A percentile compares a stretch with the other conserved stretches of the same genome.
Evolutionary conservation across 768 basidiomycete species (phyloP).

Genomic region (Tulasnella calospora): DNA sequence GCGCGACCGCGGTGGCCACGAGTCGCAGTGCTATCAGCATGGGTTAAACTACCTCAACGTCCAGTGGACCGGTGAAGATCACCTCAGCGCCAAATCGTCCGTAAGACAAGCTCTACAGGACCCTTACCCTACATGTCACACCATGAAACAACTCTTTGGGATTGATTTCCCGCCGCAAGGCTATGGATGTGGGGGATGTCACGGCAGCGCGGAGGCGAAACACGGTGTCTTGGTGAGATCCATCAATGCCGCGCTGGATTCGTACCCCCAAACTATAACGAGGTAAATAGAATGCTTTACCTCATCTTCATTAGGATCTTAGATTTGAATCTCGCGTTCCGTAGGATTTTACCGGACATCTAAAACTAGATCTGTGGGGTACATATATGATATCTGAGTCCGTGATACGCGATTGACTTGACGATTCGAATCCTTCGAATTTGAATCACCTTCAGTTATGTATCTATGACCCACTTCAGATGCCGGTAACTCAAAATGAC

Average conservation of each 20-base stretch:
- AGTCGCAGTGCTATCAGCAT: not conserved
- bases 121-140: not conserved
- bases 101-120: not conserved
- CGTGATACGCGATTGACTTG: too few species aligned
- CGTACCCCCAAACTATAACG: not conserved
- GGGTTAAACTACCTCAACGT: not conserved
- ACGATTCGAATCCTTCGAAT: too few species aligned
- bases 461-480: too few species aligned
- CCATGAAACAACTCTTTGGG: not conserved
- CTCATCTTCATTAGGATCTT: too few species aligned
- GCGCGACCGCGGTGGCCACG: not conserved
- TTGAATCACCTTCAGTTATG: too few species aligned
- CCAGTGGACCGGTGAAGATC: too few species aligned
- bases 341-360: too few species aligned
- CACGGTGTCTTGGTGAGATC: not conserved
- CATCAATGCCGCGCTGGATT: not conserved
- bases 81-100: not conserved
- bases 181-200: not conserved
- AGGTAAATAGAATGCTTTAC: not conserved
- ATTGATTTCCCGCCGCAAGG: not conserved
- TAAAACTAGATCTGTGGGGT: too few species aligned
- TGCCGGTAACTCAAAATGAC: too few species aligned
- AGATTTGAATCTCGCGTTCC: too few species aligned
- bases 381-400: too few species aligned
- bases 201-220: not conserved